These are phyloP conservation scores for Russula foetens DNA, from an alignment of 768 basidiomycete species.

Conservation along the genomic window DNA sequence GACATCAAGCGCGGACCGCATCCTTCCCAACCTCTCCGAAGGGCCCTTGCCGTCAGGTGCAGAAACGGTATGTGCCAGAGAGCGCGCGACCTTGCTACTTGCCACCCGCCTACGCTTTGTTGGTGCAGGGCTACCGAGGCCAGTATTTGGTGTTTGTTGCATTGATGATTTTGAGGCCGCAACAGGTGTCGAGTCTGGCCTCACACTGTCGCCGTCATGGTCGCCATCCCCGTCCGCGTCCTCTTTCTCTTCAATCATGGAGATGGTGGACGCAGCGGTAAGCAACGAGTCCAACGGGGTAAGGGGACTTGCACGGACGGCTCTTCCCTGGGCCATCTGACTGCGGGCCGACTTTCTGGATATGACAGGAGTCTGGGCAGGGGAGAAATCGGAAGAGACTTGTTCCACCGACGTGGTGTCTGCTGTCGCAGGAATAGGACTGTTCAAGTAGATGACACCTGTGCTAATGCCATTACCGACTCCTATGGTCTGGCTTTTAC, in stretches of 20 bases:
- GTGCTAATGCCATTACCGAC: slow-evolving; percentile 12
- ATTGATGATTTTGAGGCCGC: slow-evolving; percentile 11
- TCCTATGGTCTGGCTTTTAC: slow-evolving; percentile 8
- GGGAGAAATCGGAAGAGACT: slow-evolving; percentile 21
- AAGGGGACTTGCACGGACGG: slow-evolving; percentile 26
- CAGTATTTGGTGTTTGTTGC: slow-evolving; percentile 25
- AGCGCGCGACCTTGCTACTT: not conserved
- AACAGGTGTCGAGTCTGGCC: slow-evolving; percentile 18
- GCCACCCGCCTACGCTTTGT: slow-evolving; percentile 30
- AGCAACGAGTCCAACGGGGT: slow-evolving; percentile 53
- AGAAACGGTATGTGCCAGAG: not conserved
- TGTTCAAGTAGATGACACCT: slow-evolving; percentile 19
- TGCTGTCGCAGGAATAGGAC: slow-evolving; percentile 8
- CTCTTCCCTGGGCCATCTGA: slow-evolving; percentile 23
- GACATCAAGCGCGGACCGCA: slow-evolving; percentile 48
- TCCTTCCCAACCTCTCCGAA: slow-evolving; percentile 3
- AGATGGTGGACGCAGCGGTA: slow-evolving; percentile 43
- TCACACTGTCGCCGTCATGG: not conserved
- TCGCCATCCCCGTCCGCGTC: slow-evolving; percentile 27
- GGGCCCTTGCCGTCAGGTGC: not conserved
- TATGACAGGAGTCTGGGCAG: slow-evolving; percentile 16
- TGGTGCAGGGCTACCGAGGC: slow-evolving; percentile 31
- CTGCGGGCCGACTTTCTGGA: slow-evolving; percentile 6
- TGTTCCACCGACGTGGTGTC: slow-evolving; percentile 5
- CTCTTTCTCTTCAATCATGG: slow-evolving; percentile 39